Evolutionary conservation across 176 grass and related monocot species (phyloP).

Genomic region (Elaeis guineensis): DNA sequence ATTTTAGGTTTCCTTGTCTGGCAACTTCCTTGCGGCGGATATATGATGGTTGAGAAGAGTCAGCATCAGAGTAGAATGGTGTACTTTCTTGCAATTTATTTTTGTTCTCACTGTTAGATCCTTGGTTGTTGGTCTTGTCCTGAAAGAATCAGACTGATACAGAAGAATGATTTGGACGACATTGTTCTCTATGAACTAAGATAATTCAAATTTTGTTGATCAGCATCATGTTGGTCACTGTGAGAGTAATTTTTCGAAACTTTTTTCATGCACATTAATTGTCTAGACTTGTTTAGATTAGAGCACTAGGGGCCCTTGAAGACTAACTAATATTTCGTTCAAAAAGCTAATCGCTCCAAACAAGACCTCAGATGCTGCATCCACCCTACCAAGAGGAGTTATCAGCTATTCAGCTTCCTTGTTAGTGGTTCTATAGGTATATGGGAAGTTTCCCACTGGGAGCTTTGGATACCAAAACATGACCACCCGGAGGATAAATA

Average conservation of each 20-base stretch:
- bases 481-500: slow-evolving; percentile 70
- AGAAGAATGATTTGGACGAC: too few species aligned
- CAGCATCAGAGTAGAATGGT: too few species aligned
- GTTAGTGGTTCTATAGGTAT: slow-evolving; percentile 78
- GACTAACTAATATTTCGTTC: slow-evolving; percentile 74
- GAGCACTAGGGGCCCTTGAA: slow-evolving; percentile 66
- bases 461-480: slow-evolving; percentile 97
- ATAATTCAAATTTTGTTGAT: too few species aligned
- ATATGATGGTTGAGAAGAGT: neutral
- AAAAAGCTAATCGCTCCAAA: slow-evolving; percentile 87
- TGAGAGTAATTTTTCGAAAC: too few species aligned
- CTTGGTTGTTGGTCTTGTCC: too few species aligned
- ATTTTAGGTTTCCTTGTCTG: slow-evolving; percentile 5
- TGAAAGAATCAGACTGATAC: too few species aligned
- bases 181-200: too few species aligned
- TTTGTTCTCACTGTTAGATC: too few species aligned
- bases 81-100: too few species aligned
- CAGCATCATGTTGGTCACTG: too few species aligned
- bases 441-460: slow-evolving; percentile 56
- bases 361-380: slow-evolving; percentile 90
- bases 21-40: slow-evolving; percentile 13
- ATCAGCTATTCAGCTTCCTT: slow-evolving; percentile 55
- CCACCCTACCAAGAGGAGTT: slow-evolving; percentile 76
- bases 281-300: slow-evolving; percentile 42
- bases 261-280: slow-evolving; percentile 2